A percentile compares a stretch with the other conserved stretches of the same genome.
These are phyloP conservation scores for Diophrys sp. DNA, from an alignment of 73 alveolate species.

Conservation along the genomic window DNA sequence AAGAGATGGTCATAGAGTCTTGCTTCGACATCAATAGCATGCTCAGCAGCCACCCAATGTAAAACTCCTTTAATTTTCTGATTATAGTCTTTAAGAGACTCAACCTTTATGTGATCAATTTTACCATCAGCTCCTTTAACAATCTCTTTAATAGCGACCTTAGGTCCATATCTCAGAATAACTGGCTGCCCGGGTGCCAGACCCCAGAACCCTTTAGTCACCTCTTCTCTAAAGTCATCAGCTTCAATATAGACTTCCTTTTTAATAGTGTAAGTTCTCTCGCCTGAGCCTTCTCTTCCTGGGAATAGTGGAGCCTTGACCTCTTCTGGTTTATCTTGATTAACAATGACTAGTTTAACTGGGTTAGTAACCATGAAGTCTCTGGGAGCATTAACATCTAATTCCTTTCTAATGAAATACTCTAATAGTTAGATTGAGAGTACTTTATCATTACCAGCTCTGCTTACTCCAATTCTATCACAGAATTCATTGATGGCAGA, in stretches of 20 bases:
- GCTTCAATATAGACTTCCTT: conserved; percentile 81
- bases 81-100: conserved; percentile 62
- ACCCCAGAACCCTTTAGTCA: conserved; percentile 89
- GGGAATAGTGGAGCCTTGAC: conserved; percentile 94
- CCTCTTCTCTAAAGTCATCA: conserved; percentile 88
- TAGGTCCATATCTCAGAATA: conserved; percentile 89
- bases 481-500: conserved; percentile 94
- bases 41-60: conserved; percentile 95
- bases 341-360: conserved; percentile 72
- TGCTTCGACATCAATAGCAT: conserved; percentile 79
- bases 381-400: conserved; percentile 94
- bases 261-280: conserved; percentile 69
- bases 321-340: conserved; percentile 51
- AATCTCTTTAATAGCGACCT: conserved; percentile 68
- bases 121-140: conserved; percentile 72
- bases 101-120: conserved; percentile 68
- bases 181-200: conserved; percentile 91
- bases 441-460: conserved; percentile 95
- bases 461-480: conserved; percentile 92
- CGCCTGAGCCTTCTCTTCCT: conserved; percentile 79
- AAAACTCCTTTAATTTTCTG: conserved; percentile 77
- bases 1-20: conserved; percentile 91
- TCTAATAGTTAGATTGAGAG: conserved; percentile 89
- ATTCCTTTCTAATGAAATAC: conserved; percentile 89
- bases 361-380: conserved; percentile 96